Evolutionary conservation across 108 stramenopile species (phyloP), one percentile per base, ranked within the genome.

Genomic region (Nitzschia palea): DNA sequence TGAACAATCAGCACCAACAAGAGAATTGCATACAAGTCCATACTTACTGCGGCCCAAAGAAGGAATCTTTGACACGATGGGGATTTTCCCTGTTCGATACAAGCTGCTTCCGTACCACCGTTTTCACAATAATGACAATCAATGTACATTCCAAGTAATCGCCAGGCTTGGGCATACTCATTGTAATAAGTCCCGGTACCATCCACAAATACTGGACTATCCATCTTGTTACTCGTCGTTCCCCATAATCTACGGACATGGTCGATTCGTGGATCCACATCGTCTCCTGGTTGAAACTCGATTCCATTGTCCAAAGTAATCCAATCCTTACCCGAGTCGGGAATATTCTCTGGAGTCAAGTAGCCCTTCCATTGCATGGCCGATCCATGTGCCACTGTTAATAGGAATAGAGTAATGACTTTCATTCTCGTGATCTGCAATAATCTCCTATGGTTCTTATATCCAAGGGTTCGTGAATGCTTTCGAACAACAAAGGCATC

Each of bases 91-190:
- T 63, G 20, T 43, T 65, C 62, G 22, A 62, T 29, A 29, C 61
- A 71, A 22, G n/a, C 17, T 1, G 62, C 44, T 31, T 68, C 62
- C 32, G 36, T 58, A 14, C 17, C 44, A 3, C 27, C 55, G n/a
- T 47, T 35, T 10, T 57, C 50, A 25, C 61, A 58, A 30, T 53
- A 31, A 44, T 80, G 54, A 50, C 84, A 85, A 33, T 85, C 84
- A n/a, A 76, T 74, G 33, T 73, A 74, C 33, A 82, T 77, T 2
- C 84, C 84, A 28, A 85, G 68, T 6, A 79, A 40, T 3, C 84
- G 44, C 84, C 84, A 85, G 1, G 81, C 81, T 34, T 80, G 76
- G 25, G 66, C 55, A 32, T 74, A 77, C 0, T 80, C 79, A 34
- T 77, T 58, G 57, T 85, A 85, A 32, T 80, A 61, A 12, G 59